Base-by-base conservation (phyloP, 2,329 filamentous ascomycete species). In the Epichloe baconii region DNA sequence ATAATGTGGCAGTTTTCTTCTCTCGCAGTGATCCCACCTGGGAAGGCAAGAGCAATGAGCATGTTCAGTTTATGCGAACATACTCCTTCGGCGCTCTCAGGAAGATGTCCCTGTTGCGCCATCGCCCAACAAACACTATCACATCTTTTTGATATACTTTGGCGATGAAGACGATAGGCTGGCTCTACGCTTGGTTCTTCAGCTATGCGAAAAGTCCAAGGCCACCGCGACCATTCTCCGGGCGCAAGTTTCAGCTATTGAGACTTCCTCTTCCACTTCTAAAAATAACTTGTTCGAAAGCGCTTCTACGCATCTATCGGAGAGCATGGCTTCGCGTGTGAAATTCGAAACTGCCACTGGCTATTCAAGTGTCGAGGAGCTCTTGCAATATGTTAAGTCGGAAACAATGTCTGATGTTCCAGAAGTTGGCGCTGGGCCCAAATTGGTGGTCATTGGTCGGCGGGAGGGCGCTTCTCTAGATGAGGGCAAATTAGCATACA, bases 61-160 rank as follows among this genome's bases (percentile, higher is more conserved):
- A 68, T 5, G 62, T 59, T 12, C 66, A 58, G 36, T 64, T 83
- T 11, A 66, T 64, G 48, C 74, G 81, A 52, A 69, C 72, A 5
- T 61, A 82, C 46, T 86, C 83, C 37, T 66, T 86, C 46, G 73
- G 76, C 54, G 80, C 78, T 56, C 51, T 67, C 54, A 68, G 23
- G 69, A 72, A n/a, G 79, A 85, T 49, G 68, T 78, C 11, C 69
- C 76, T 0, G 68, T 77, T 19, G 70, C 76, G 1, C 80, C 84
- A 0, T 74, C 82, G 5, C 71, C 74, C 5, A 79, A 87, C 59
- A 83, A 82, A 54, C 82, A 80, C 37, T 88, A 95, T 62, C 88
- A 91, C 63, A 77, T 97, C 57, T 90, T 95, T 64, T 74, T 95
- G 50, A 85, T 90, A 0, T 97, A 88, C 68, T 83, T 95, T 53